Conservation (phyloP, 176 grass and related monocot species). For the Musa troglodytarum region DNA sequence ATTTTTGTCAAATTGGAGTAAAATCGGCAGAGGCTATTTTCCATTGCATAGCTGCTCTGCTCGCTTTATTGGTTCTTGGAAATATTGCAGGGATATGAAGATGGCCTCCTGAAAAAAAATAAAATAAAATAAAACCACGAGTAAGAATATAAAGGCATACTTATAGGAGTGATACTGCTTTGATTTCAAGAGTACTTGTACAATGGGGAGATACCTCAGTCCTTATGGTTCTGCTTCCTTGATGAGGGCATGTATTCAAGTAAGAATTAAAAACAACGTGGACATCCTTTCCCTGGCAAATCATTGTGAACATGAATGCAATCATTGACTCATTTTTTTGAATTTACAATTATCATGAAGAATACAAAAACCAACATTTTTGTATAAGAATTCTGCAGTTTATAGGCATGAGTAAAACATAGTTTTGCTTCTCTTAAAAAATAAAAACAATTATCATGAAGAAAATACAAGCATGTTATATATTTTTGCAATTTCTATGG, state of each 20-base stretch:
- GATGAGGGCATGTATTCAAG: conserved; percentile 87
- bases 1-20: neutral
- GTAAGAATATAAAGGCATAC: neutral
- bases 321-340: neutral
- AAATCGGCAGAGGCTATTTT: too few relatives aligned
- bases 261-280: conserved; percentile 68
- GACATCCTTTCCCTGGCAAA: conserved; percentile 49
- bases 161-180: neutral
- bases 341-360: neutral
- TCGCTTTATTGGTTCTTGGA: conserved; percentile 15
- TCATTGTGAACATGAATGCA: conserved; percentile 7
- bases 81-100: conserved; percentile 13
- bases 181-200: neutral
- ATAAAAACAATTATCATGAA: neutral
- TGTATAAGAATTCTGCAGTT: too few relatives aligned
- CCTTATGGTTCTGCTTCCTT: conserved; percentile 98
- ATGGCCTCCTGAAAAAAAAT: conserved; percentile 5
- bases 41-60: neutral
- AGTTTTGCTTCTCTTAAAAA: too few relatives aligned
- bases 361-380: too few relatives aligned
- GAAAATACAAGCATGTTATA: neutral
- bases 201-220: conserved; percentile 63
- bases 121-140: neutral
- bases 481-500: too few relatives aligned
- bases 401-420: too few relatives aligned